These are phyloP conservation scores for Lentinula guzmanii DNA, from an alignment of 768 basidiomycete genomes.

Conservation along the genomic window DNA sequence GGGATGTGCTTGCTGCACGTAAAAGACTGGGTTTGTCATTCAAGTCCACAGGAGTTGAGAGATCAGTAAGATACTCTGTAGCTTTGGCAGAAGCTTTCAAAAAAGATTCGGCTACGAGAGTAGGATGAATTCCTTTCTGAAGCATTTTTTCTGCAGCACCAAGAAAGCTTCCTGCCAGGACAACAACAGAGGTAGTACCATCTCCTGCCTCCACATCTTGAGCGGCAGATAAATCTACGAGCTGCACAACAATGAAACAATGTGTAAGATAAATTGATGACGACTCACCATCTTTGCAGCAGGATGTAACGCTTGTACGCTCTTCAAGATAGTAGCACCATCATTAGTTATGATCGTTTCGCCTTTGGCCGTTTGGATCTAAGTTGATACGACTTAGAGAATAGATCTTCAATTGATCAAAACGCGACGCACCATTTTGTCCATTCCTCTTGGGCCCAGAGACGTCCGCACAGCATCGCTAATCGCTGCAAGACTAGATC, in stretches of 20 bases:
- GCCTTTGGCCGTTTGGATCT: constrained; percentile 96
- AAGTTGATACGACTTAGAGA: constrained; percentile 5
- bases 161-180: constrained; percentile 88
- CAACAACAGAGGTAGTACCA: constrained; percentile 96
- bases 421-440: constrained; percentile 80
- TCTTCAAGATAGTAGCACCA: constrained; percentile 95
- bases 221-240: constrained; percentile 95
- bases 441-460: constrained; percentile 96
- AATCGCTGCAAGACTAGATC: constrained; percentile 56
- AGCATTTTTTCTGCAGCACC: constrained; percentile 97
- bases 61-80: constrained; percentile 89
- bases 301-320: constrained; percentile 93
- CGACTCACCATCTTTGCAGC: constrained; percentile 91
- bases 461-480: constrained; percentile 97
- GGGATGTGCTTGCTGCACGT: constrained; percentile 88
- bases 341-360: constrained; percentile 99
- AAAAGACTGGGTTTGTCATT: constrained; percentile 80
- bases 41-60: constrained; percentile 89
- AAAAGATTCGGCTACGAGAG: constrained; percentile 95
- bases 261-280: not conserved
- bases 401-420: constrained; percentile 4
- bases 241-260: constrained; percentile 35
- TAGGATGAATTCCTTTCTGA: constrained; percentile 95
- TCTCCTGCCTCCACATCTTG: constrained; percentile 99
- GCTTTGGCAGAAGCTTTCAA: constrained; percentile 87